These are phyloP conservation scores for Dunaliella primolecta DNA, from an alignment of 139 green algal species.

Conservation along the genomic window DNA sequence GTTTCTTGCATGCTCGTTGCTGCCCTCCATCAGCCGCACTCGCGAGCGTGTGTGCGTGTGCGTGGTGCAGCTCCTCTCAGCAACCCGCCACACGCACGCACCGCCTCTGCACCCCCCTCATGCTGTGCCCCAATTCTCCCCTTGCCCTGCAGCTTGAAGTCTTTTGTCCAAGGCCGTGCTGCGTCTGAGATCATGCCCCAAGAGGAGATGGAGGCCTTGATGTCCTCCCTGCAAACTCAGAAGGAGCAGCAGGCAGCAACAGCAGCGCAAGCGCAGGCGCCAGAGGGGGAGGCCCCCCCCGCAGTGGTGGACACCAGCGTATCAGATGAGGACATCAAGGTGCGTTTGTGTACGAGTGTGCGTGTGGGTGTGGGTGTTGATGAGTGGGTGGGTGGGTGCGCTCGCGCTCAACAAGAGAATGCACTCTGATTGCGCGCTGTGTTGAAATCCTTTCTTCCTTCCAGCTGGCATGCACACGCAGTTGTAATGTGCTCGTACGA, in stretches of 20 bases:
- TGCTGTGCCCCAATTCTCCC: background rate
- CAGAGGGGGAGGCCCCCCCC: background rate
- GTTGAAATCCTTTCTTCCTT: no score
- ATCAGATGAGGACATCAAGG: constrained; percentile 12
- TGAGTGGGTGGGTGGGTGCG: no score
- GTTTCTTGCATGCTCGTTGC: no score
- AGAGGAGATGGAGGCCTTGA: constrained; percentile 32
- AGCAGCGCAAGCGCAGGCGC: constrained; percentile 6
- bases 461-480: no score
- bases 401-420: no score
- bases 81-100: background rate
- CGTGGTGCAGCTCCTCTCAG: no score
- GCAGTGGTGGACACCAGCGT: background rate
- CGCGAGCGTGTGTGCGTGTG: background rate
- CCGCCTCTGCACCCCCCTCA: background rate
- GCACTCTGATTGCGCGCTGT: no score
- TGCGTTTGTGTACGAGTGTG: background rate
- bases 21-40: background rate
- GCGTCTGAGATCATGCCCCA: constrained; percentile 30
- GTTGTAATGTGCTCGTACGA: no score
- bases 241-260: constrained; percentile 3
- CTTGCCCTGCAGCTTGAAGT: constrained; percentile 15
- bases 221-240: background rate
- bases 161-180: constrained; percentile 6
- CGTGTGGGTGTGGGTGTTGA: background rate